phyloP scores from a whole-genome alignment of 495 filamentous ascomycete genomes.

The Durotheca rogersii region DNA sequence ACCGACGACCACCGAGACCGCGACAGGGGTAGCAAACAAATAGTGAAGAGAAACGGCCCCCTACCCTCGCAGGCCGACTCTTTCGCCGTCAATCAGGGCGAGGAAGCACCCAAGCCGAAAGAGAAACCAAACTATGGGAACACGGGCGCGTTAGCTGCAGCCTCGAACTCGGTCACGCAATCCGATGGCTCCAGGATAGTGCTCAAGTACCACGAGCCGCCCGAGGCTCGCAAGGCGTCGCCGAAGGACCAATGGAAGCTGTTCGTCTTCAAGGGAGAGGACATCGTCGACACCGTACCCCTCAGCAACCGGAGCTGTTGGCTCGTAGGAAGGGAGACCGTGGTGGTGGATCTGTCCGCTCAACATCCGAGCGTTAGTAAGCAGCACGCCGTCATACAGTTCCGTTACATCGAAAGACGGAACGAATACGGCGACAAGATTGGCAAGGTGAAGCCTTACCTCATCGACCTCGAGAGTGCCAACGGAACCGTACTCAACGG shows the following conservation, averaged over 20 bases:
- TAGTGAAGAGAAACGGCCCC: constrained; percentile 52
- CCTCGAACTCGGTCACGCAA: constrained; percentile 76
- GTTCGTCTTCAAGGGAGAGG: constrained; percentile 87
- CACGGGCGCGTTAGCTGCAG: constrained; percentile 80
- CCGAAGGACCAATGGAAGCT: constrained; percentile 78
- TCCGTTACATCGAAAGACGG: constrained; percentile 76
- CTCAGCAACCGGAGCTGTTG: constrained; percentile 78
- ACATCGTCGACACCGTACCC: constrained; percentile 76
- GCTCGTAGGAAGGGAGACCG: constrained; percentile 78
- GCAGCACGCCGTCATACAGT: constrained; percentile 95
- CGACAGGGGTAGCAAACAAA: constrained; percentile 22
- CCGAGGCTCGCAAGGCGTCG: constrained; percentile 87
- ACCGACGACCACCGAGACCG: constrained; percentile 21
- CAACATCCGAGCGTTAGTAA: constrained; percentile 91
- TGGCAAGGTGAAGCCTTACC: constrained; percentile 81
- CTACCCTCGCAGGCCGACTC: constrained; percentile 70
- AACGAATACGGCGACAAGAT: constrained; percentile 84
- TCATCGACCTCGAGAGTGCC: constrained; percentile 90
- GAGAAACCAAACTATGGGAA: constrained; percentile 84
- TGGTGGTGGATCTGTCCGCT: constrained; percentile 78
- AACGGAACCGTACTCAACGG: constrained; percentile 88
- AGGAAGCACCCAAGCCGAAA: constrained; percentile 61
- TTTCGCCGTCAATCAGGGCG: constrained; percentile 58
- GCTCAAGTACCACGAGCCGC: constrained; percentile 93
- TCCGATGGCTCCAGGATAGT: constrained; percentile 68